Conservation (phyloP, 306 rosid genomes). For the Rosa persica region DNA sequence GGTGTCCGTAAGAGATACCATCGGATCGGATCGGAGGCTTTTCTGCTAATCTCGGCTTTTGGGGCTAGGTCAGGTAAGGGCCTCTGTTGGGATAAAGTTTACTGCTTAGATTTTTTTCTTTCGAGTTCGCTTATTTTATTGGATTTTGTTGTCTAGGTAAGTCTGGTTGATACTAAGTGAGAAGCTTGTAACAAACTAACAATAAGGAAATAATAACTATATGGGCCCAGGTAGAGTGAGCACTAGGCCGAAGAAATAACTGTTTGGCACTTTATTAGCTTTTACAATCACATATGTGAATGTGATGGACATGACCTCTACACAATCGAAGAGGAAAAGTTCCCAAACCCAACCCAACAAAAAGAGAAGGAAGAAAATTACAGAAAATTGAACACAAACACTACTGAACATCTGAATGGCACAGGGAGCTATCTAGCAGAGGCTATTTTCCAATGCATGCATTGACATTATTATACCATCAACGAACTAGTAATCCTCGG, state of each 20-base stretch:
- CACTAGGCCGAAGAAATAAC: background rate
- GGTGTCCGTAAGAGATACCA: background rate
- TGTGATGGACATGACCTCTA: background rate
- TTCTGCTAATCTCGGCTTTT: background rate
- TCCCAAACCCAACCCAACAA: background rate
- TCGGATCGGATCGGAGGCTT: background rate
- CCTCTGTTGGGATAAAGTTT: background rate
- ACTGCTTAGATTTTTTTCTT: background rate
- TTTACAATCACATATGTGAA: conserved; percentile 9
- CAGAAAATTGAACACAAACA: conserved; percentile 18
- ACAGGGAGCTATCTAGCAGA: background rate
- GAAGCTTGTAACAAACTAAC: too few relatives aligned
- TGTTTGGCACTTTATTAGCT: conserved; percentile 9
- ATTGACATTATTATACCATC: background rate
- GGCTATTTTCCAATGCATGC: background rate
- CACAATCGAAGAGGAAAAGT: background rate
- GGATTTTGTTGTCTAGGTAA: background rate
- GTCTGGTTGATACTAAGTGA: background rate
- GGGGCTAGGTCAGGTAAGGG: background rate
- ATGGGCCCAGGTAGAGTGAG: background rate
- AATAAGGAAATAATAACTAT: background rate
- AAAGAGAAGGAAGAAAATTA: background rate
- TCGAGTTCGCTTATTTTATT: background rate
- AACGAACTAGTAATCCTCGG: conserved; percentile 71
- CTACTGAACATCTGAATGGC: conserved; percentile 6